phyloP scores from a whole-genome alignment of 768 basidiomycete species.

The Lentinula lateritia region DNA sequence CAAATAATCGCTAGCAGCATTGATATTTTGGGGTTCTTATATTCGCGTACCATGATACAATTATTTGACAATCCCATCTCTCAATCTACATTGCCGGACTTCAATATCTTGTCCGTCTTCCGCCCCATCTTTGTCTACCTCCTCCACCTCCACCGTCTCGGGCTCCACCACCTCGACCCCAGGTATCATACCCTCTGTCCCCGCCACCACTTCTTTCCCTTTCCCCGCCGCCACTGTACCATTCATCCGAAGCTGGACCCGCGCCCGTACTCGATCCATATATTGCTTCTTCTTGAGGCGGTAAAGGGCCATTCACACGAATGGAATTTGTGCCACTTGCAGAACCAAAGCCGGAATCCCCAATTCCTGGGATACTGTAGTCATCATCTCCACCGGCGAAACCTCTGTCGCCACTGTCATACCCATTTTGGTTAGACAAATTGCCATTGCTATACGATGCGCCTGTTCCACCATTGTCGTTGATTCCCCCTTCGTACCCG shows the following conservation, averaged over 20 bases:
- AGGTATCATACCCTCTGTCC: constrained; percentile 26
- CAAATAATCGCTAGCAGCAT: not conserved
- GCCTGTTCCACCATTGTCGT: constrained; percentile 10
- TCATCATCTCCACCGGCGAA: constrained; percentile 30
- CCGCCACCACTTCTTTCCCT: constrained; percentile 26
- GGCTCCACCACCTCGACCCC: constrained; percentile 25
- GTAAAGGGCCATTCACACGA: constrained; percentile 23
- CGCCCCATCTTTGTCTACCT: constrained; percentile 6
- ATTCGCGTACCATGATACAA: too few relatives aligned
- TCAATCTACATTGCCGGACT: too few relatives aligned
- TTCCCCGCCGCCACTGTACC: constrained; percentile 25
- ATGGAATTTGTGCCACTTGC: constrained; percentile 17
- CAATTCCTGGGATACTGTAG: constrained; percentile 64
- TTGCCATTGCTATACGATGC: constrained; percentile 13
- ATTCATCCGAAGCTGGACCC: constrained; percentile 26
- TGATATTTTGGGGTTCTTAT: too few relatives aligned
- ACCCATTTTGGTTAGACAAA: constrained; percentile 16
- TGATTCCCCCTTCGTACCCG: constrained; percentile 37
- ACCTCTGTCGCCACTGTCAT: constrained; percentile 15
- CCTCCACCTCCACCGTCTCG: constrained; percentile 22
- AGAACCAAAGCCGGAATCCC: constrained; percentile 23
- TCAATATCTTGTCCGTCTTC: not conserved
- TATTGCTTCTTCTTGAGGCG: constrained; percentile 41
- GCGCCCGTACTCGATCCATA: constrained; percentile 23
- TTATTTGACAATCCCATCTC: too few relatives aligned